These are phyloP conservation scores for Achlya hypogyna DNA, from an alignment of 352 stramenopile species.

Conservation along the genomic window DNA sequence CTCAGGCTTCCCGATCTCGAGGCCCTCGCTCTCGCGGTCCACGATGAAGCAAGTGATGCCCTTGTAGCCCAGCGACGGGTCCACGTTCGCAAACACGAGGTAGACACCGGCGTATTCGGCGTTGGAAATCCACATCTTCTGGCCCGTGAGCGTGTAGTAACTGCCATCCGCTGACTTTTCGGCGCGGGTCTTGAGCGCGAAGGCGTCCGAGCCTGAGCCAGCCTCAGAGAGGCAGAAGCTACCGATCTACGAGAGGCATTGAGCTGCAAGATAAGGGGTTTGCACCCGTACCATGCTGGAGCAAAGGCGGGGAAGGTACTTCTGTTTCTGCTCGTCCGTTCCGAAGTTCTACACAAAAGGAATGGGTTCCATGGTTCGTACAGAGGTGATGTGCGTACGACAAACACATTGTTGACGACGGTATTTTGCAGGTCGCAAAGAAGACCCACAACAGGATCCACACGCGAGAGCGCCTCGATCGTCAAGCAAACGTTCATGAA, in stretches of 20 bases:
- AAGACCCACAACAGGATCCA: conserved; percentile 92
- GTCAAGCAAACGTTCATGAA: conserved; percentile 94
- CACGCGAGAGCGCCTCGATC: conserved; percentile 94
- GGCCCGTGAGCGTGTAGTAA: conserved; percentile 92
- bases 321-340: conserved; percentile 73
- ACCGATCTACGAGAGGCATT: conserved; percentile 57
- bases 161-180: conserved; percentile 78
- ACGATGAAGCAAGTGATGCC: conserved; percentile 98
- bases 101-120: conserved; percentile 92
- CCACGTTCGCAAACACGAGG: conserved; percentile 94
- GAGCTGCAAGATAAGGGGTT: not conserved
- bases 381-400: conserved; percentile 29
- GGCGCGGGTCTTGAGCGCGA: conserved; percentile 91
- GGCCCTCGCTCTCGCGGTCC: conserved; percentile 85
- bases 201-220: conserved; percentile 92
- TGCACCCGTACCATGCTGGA: conserved; percentile 50
- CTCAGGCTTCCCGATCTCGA: conserved; percentile 92
- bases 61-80: conserved; percentile 91
- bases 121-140: conserved; percentile 98
- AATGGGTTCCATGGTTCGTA: not conserved
- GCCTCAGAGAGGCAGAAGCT: conserved; percentile 95
- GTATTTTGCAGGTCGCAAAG: conserved; percentile 94
- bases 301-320: conserved; percentile 76
- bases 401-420: conserved; percentile 93
- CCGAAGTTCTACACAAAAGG: conserved; percentile 40